Percentiles rank a stretch among this genome's conserved stretches.
Evolutionary conservation across 2,329 filamentous ascomycete genomes (phyloP).

Genomic region (Penicillium sp.): DNA sequence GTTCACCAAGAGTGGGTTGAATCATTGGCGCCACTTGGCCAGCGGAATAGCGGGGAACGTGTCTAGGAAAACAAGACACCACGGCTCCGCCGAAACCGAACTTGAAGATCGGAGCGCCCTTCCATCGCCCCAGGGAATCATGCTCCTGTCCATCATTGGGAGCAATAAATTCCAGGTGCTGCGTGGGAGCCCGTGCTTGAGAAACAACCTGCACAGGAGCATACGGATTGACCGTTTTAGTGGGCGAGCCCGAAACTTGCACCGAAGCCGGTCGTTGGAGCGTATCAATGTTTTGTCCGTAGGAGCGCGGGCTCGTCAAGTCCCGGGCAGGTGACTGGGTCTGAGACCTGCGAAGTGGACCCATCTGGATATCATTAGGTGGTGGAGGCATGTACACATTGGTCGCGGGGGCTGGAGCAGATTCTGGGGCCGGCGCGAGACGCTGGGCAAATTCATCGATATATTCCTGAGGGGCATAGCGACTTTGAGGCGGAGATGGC

Average conservation of each 20-base stretch:
- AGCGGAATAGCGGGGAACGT: conserved; percentile 80
- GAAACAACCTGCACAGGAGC: conserved; percentile 31
- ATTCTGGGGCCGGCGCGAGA: conserved; percentile 19
- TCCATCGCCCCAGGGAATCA: conserved; percentile 86
- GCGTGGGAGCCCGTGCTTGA: conserved; percentile 44
- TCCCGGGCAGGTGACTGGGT: conserved; percentile 60
- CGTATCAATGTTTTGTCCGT: conserved; percentile 43
- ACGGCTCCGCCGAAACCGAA: conserved; percentile 86
- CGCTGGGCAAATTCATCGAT: conserved; percentile 32
- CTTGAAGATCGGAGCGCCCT: conserved; percentile 77
- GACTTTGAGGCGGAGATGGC: conserved; percentile 26
- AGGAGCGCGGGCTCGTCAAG: conserved; percentile 47
- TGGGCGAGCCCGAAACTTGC: conserved; percentile 45
- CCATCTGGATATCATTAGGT: conserved; percentile 26
- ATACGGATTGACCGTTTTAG: conserved; percentile 35
- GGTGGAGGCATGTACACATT: conserved; percentile 21
- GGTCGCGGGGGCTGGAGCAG: conserved; percentile 8
- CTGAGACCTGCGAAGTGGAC: conserved; percentile 49
- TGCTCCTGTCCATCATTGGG: conserved; percentile 56
- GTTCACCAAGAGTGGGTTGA: conserved; percentile 75
- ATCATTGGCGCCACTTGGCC: conserved; percentile 72
- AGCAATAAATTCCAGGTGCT: conserved; percentile 54
- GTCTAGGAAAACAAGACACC: conserved; percentile 82
- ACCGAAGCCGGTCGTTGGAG: conserved; percentile 55
- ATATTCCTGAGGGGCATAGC: conserved; percentile 33